phyloP scores from a whole-genome alignment of 2,329 filamentous ascomycete species.

The Emergomyces africanus region DNA sequence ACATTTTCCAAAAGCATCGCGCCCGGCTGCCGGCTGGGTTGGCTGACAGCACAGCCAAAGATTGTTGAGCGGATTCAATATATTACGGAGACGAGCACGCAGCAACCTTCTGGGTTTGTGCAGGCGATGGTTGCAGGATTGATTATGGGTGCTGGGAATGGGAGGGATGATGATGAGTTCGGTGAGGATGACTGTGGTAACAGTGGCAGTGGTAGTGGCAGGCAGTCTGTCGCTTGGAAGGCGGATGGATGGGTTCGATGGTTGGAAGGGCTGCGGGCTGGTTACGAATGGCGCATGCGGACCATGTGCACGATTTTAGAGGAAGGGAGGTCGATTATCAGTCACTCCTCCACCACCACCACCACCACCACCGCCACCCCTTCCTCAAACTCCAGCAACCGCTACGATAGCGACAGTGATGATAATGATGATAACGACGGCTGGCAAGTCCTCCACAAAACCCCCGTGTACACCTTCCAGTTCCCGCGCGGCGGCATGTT shows the following conservation, averaged over 20 bases:
- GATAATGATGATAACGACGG: too few species aligned
- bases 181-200: neutral
- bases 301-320: slow-evolving; percentile 65
- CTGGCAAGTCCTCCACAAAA: slow-evolving; percentile 66
- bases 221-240: slow-evolving; percentile 53
- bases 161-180: slow-evolving; percentile 29
- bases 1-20: slow-evolving; percentile 92
- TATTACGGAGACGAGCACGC: slow-evolving; percentile 64
- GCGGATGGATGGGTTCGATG: slow-evolving; percentile 80
- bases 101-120: slow-evolving; percentile 81
- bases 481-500: slow-evolving; percentile 90
- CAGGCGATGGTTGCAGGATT: slow-evolving; percentile 70
- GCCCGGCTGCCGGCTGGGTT: slow-evolving; percentile 78
- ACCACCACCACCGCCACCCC: slow-evolving; percentile 17
- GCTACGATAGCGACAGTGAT: neutral
- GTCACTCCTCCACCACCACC: slow-evolving; percentile 24
- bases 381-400: slow-evolving; percentile 24
- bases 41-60: slow-evolving; percentile 73
- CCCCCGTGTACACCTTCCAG: slow-evolving; percentile 58
- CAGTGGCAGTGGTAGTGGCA: slow-evolving; percentile 30
- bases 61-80: slow-evolving; percentile 61
- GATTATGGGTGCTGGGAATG: slow-evolving; percentile 53
- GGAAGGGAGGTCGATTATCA: slow-evolving; percentile 48
- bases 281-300: slow-evolving; percentile 76
- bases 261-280: slow-evolving; percentile 70